phyloP scores from a whole-genome alignment of 1,284 basidiomycete genomes.

The Cutaneotrichosporon sp. region DNA sequence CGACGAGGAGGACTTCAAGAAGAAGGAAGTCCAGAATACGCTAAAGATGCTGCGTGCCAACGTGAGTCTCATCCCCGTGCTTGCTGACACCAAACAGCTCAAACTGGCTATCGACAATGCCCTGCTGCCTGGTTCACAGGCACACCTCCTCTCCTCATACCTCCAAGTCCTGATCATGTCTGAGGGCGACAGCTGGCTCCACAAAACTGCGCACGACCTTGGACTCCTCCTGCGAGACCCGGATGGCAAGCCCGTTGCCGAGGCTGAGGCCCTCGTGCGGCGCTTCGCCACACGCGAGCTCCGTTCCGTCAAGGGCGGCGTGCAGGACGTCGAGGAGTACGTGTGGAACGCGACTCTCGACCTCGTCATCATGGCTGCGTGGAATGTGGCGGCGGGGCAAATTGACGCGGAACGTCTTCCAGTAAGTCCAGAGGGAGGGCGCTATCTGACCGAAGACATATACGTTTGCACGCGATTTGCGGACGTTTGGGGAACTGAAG shows the following conservation, averaged over 20 bases:
- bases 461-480: conserved; percentile 46
- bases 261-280: conserved; percentile 40
- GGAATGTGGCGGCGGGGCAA: conserved; percentile 38
- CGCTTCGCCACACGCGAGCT: conserved; percentile 46
- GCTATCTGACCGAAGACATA: no score
- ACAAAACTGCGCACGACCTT: conserved; percentile 41
- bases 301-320: conserved; percentile 35
- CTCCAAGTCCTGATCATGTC: conserved; percentile 50
- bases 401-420: conserved; percentile 37
- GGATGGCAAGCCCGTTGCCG: conserved; percentile 26
- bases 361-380: conserved; percentile 44
- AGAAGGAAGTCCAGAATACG: conserved; percentile 40
- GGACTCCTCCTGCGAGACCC: conserved; percentile 35
- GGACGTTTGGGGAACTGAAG: conserved; percentile 35
- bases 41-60: conserved; percentile 45
- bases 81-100: conserved; percentile 32
- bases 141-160: conserved; percentile 44
- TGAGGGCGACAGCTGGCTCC: conserved; percentile 45
- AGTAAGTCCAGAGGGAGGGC: conserved; percentile 32
- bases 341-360: conserved; percentile 48
- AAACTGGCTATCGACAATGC: conserved; percentile 49
- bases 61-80: no score
- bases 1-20: conserved; percentile 43
- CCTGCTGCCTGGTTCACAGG: conserved; percentile 31
- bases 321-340: conserved; percentile 43